Evolutionary conservation across 2,329 filamentous ascomycete species (phyloP).

Genomic region (Exophiala sp.): DNA sequence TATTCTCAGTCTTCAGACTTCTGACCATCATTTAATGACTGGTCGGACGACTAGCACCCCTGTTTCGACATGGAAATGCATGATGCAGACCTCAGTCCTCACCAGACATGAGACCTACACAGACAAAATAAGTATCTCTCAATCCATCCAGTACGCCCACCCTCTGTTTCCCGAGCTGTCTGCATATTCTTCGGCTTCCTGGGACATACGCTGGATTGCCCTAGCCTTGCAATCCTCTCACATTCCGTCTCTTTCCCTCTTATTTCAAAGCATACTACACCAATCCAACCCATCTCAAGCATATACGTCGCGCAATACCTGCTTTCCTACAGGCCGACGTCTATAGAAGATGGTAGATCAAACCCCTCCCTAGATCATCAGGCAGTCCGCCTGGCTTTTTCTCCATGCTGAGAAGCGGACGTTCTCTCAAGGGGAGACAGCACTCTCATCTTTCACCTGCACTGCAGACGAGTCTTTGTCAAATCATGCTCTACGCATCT

Average conservation of each 20-base stretch:
- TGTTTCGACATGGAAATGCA: no score
- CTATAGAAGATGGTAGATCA: constrained; percentile 48
- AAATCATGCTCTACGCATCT: no score
- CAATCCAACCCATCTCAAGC: constrained; percentile 33
- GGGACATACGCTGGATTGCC: not conserved
- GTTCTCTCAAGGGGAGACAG: constrained; percentile 28
- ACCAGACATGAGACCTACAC: no score
- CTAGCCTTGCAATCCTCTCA: not conserved
- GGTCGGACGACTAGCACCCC: no score
- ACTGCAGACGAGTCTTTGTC: no score
- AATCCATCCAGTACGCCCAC: not conserved
- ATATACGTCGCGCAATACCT: constrained; percentile 33
- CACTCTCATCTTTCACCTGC: constrained; percentile 12
- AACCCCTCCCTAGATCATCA: constrained; percentile 28
- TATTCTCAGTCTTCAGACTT: no score
- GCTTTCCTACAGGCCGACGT: constrained; percentile 37
- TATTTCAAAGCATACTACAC: no score
- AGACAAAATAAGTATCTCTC: no score
- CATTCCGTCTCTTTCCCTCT: not conserved
- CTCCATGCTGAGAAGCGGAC: constrained; percentile 23
- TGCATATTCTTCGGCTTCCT: not conserved
- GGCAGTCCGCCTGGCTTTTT: constrained; percentile 27
- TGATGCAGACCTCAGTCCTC: no score
- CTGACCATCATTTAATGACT: no score
- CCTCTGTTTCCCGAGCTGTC: not conserved